Base-by-base conservation (phyloP, 2,329 filamentous ascomycete genomes). In the Trichophyton mentagrophytes region DNA sequence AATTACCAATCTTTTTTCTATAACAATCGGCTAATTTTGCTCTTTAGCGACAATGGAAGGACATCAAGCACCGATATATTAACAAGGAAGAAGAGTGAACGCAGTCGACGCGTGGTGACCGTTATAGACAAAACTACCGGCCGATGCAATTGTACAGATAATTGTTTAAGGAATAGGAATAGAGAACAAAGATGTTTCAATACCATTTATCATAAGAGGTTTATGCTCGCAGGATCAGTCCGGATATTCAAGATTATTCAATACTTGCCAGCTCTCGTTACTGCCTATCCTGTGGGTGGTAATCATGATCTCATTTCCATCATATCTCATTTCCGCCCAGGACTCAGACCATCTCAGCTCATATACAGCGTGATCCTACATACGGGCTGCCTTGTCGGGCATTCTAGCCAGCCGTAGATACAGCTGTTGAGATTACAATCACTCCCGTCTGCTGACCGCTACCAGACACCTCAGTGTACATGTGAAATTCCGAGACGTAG, bases 11-110 rank as follows among this genome's bases (percentile, higher is more conserved):
- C 22, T 30, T 33, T 3, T 2, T 30, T 22, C 51, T 2, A n/a
- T n/a, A 15, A 5, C 25, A 7, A 33, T 13, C 15, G 4, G 51
- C 51, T 55, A 36, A 55, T n/a, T 55, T 3, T 33, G 6, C 33
- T 15, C 11, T 57, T 44, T n/a, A 97, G 92, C 90, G 92, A 72
- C 92, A 96, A 95, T 97, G 93, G 93, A 96, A 96, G 84, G 93
- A 99, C 76, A 96, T 99, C 80, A 92, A 95, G 79, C 79, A 86
- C 76, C 86, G 83, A 77, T 99, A 96, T 77, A 76, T 95, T 70
- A 78, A 88, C 77, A 80, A 81, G 63, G 83, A 80, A 61, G 85
- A 88, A 17, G 55, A 57, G 22, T 57, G 42, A 42, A 25, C 15
- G 6, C 22, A 20, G 20, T 57, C 55, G 40, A 17, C 20, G 17